These are phyloP conservation scores for Parastagonospora nodorum DNA, from an alignment of 2,329 filamentous ascomycete genomes.

Conservation along the genomic window DNA sequence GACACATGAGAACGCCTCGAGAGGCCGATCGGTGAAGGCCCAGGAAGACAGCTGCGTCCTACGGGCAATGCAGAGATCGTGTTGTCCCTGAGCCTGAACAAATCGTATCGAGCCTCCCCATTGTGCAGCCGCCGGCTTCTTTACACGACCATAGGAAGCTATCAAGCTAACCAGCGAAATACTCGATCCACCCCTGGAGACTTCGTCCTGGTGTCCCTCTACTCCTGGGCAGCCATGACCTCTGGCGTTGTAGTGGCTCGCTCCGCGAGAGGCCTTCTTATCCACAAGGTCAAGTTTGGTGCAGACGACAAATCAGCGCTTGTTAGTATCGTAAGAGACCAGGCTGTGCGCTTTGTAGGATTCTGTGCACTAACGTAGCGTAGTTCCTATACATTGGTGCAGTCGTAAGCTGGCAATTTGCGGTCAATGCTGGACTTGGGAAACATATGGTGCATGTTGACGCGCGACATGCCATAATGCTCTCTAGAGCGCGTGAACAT, in stretches of 20 bases:
- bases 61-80: too few species aligned
- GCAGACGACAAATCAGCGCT: conserved; percentile 21
- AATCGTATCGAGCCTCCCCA: not conserved
- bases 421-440: conserved; percentile 22
- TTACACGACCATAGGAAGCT: conserved; percentile 1
- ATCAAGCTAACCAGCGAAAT: conserved; percentile 8
- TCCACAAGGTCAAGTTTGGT: conserved; percentile 20
- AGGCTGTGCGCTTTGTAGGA: not conserved
- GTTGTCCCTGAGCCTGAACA: too few species aligned
- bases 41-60: too few species aligned
- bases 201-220: conserved; percentile 22
- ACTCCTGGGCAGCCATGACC: conserved; percentile 21
- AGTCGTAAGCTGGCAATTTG: conserved; percentile 18
- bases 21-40: too few species aligned
- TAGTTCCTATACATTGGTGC: conserved; percentile 18
- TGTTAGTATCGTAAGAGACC: conserved; percentile 14
- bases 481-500: conserved; percentile 17
- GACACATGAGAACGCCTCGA: too few species aligned
- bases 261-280: conserved; percentile 10
- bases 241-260: conserved; percentile 15
- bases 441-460: conserved; percentile 7
- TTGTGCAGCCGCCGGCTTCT: not conserved
- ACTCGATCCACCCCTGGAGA: conserved; percentile 12
- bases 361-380: not conserved
- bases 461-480: conserved; percentile 4